Conservation (phyloP, 345 rosid species). For the Eucalyptus victrix region DNA sequence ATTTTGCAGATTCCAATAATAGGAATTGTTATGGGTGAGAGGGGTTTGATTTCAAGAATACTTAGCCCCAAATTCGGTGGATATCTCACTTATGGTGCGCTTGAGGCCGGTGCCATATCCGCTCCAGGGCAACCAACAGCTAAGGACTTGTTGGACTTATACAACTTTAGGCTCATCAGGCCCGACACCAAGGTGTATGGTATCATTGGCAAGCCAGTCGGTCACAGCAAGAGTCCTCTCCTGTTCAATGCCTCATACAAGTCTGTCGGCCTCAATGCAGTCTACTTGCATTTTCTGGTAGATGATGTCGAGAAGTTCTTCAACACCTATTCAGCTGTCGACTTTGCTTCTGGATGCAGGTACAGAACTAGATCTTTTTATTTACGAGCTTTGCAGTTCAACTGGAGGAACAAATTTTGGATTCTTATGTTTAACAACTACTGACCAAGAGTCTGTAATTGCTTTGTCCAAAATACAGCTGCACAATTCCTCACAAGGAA, state of each 20-base stretch:
- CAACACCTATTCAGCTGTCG: constrained; percentile 14
- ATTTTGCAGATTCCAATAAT: constrained; percentile 11
- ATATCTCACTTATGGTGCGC: constrained; percentile 26
- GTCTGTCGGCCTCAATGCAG: constrained; percentile 21
- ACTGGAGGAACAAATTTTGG: neutral
- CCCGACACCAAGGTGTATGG: constrained; percentile 27
- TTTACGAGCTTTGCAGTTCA: neutral
- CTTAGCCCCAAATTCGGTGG: constrained; percentile 31
- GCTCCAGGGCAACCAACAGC: constrained; percentile 30
- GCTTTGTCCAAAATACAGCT: constrained; percentile 5
- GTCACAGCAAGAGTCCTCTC: constrained; percentile 36
- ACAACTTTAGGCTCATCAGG: constrained; percentile 21
- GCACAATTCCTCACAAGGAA: constrained; percentile 43
- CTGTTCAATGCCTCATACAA: constrained; percentile 25
- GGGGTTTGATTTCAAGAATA: constrained; percentile 19
- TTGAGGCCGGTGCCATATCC: constrained; percentile 23
- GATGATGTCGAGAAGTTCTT: constrained; percentile 27
- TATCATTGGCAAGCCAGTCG: constrained; percentile 30
- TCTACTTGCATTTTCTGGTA: constrained; percentile 24
- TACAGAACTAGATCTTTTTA: neutral
- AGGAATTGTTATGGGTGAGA: constrained; percentile 28
- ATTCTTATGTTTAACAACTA: neutral
- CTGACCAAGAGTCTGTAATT: neutral
- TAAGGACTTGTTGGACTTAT: constrained; percentile 17
- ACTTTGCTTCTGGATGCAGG: constrained; percentile 29